These are phyloP conservation scores for Hordeum pubiflorum DNA, from an alignment of 202 grass and related monocot genomes.

Conservation along the genomic window DNA sequence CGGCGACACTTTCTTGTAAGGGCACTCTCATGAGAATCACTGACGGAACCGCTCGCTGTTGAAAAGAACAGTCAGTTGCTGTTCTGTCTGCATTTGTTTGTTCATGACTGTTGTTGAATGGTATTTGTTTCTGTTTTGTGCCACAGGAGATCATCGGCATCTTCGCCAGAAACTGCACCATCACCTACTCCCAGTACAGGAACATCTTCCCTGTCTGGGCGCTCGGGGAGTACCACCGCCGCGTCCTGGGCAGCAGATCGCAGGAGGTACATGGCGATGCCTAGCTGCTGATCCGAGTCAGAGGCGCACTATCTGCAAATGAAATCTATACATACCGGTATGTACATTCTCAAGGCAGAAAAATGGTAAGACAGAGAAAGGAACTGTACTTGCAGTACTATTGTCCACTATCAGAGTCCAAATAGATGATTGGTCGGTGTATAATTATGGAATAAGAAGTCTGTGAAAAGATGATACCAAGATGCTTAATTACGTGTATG, in stretches of 20 bases:
- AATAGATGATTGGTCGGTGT: too few relatives aligned
- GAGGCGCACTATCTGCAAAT: too few relatives aligned
- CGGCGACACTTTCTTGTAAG: neutral
- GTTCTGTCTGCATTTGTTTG: neutral
- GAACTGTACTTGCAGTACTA: neutral
- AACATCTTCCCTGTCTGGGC: conserved; percentile 92
- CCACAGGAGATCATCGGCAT: conserved; percentile 77
- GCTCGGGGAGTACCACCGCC: conserved; percentile 60
- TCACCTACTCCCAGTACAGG: conserved; percentile 67
- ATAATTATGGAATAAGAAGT: too few relatives aligned
- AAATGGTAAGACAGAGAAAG: neutral
- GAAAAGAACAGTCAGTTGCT: neutral
- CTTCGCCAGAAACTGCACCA: conserved; percentile 77
- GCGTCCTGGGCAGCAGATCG: conserved; percentile 15
- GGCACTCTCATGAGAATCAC: neutral
- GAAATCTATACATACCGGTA: too few relatives aligned
- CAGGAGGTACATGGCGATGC: neutral
- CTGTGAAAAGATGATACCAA: too few relatives aligned
- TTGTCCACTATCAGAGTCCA: too few relatives aligned
- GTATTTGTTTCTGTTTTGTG: neutral
- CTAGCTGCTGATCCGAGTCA: neutral
- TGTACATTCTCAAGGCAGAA: neutral
- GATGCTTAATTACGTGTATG: too few relatives aligned
- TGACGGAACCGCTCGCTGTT: neutral
- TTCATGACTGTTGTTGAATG: neutral